Base-by-base conservation (phyloP, 208 protist genomes). In the Entamoeba histolytica region DNA sequence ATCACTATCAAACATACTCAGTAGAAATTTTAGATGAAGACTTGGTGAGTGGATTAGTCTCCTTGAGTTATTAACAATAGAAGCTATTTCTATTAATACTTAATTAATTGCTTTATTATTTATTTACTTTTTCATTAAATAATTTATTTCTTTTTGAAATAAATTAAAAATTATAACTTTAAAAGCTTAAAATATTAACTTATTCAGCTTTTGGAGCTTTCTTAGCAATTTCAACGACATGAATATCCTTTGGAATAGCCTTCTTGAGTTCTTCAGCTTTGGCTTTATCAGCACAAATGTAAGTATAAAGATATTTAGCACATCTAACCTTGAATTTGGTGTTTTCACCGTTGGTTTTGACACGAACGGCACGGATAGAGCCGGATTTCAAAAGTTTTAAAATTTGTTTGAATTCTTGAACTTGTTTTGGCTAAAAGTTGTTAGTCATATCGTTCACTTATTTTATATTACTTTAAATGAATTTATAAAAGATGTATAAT, bases 251-350 rank as follows among this genome's bases (percentile, higher is more conserved):
- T 51, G 91, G 91, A n/a, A 92, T 47, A 47, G 91, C 35, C 44
- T 92, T 47, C 44, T 92, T 92, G 91, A 92, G n/a, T 49, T 92
- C 47, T n/a, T 92, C 91, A 49, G 47, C 91, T 49, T 92, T 92
- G n/a, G 91, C 31, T 17, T 47, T 47, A 49, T 92, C 91, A 3
- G 44, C 28, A 23, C 35, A 47, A 15, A 47, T 17, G 1, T 51
- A 49, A n/a, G 91, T 92, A 35, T 92, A 92, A 6, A 92, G 28
- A 1, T 92, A 92, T 92, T 49, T 14, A 6, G 44, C 15, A 19
- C 91, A 44, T 49, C 91, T 92, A 15, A 92, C 91, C 91, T 92
- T 92, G 91, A 92, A 92, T 3, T 92, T 92, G 1, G 31, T 87
- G 31, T 87, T 87, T 12, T 87, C 61, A 39, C 61, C 61, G 61